Percentiles rank a stretch among this genome's conserved stretches.
These are phyloP conservation scores for Endocalyx cinctus DNA, from an alignment of 2,329 filamentous ascomycete genomes.

Conservation along the genomic window DNA sequence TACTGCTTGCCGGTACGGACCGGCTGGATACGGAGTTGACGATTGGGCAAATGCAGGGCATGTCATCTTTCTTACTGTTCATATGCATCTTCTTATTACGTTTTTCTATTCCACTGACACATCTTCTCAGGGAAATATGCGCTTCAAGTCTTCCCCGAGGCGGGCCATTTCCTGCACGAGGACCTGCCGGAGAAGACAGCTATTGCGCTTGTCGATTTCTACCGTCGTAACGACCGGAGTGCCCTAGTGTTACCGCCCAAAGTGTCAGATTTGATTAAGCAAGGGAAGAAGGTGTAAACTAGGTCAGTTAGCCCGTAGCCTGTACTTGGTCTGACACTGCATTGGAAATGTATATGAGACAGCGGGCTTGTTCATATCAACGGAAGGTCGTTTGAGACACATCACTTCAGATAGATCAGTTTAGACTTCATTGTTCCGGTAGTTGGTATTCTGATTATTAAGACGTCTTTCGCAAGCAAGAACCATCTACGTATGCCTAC, in stretches of 20 bases:
- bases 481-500: no score
- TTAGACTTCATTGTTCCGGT: no score
- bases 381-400: no score
- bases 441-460: no score
- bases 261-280: slow-evolving; percentile 67
- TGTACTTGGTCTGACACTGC: neutral
- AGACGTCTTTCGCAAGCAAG: no score
- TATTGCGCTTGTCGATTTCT: slow-evolving; percentile 81
- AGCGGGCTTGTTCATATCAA: no score
- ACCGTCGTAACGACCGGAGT: slow-evolving; percentile 82
- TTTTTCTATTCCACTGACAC: neutral
- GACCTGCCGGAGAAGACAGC: slow-evolving; percentile 90
- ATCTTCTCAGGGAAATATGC: slow-evolving; percentile 74
- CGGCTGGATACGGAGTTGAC: slow-evolving; percentile 31
- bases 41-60: slow-evolving; percentile 33
- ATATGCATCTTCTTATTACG: neutral
- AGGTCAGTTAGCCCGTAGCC: no score
- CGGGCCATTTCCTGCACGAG: slow-evolving; percentile 95
- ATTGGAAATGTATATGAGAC: slow-evolving; percentile 1
- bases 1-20: slow-evolving; percentile 28
- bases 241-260: slow-evolving; percentile 86
- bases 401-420: no score
- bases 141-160: slow-evolving; percentile 87
- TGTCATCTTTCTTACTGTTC: slow-evolving; percentile 7
- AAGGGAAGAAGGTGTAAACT: slow-evolving; percentile 54